A percentile compares a stretch with the other conserved stretches of the same genome.
Evolutionary conservation across 805 yeast genomes (phyloP).

Genomic region (Schizosaccharomyces japonicus): DNA sequence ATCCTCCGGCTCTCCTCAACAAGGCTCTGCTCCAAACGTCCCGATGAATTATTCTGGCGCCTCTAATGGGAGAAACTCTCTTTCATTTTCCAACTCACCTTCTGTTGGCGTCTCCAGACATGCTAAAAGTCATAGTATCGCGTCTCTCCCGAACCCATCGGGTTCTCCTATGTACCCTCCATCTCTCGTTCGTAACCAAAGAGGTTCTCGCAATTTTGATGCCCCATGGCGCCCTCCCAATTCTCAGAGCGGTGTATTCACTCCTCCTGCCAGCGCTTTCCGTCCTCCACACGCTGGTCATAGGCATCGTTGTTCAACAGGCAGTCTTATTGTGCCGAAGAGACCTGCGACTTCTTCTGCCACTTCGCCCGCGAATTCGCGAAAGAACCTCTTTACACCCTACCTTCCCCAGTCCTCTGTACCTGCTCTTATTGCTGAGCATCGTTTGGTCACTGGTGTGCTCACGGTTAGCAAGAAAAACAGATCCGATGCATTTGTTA

Average conservation of each 20-base stretch:
- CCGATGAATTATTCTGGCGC: too few relatives aligned
- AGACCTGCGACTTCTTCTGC: background rate
- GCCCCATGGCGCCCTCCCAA: background rate
- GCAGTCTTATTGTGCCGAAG: background rate
- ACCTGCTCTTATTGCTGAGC: constrained; percentile 72
- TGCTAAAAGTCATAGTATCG: background rate
- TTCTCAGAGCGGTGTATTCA: background rate
- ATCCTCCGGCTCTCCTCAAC: too few relatives aligned
- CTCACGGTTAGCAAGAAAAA: constrained; percentile 87
- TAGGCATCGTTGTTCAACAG: background rate
- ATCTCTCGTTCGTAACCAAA: background rate
- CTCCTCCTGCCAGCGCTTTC: background rate
- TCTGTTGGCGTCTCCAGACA: too few relatives aligned
- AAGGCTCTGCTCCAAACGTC: too few relatives aligned
- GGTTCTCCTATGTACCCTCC: background rate
- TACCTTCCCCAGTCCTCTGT: constrained; percentile 81
- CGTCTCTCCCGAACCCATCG: background rate
- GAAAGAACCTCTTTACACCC: constrained; percentile 70
- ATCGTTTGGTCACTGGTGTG: constrained; percentile 75
- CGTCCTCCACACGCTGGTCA: background rate
- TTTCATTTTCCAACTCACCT: too few relatives aligned
- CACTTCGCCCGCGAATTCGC: constrained; percentile 14
- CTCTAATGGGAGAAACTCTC: too few relatives aligned
- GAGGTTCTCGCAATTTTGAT: constrained; percentile 1
- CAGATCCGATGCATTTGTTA: constrained; percentile 93